phyloP scores from a whole-genome alignment of 257 asterid genomes.

The Solanum piurae region DNA sequence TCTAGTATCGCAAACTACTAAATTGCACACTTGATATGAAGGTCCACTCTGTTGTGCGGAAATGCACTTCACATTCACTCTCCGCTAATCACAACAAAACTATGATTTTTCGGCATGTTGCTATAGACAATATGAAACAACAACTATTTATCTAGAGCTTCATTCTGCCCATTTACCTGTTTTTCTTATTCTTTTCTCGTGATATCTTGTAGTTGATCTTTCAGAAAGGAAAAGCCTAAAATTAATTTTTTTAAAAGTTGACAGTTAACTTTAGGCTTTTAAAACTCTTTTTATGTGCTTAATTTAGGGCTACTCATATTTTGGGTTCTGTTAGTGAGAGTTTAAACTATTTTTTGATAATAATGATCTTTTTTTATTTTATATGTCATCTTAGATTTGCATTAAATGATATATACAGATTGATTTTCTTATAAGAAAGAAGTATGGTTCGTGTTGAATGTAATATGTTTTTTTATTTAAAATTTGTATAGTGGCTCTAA shows the following conservation, averaged over 20 bases:
- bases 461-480: not conserved
- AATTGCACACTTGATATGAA: not conserved
- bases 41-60: not conserved
- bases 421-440: not conserved
- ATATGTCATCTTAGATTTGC: not conserved
- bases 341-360: not conserved
- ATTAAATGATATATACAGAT: not conserved
- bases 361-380: not conserved
- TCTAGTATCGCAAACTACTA: not conserved
- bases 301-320: not conserved
- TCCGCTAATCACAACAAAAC: not conserved
- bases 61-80: not conserved
- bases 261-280: not conserved
- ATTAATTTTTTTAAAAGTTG: not conserved
- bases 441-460: not conserved
- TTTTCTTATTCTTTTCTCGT: not conserved
- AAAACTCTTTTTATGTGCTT: not conserved
- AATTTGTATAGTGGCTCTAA: not conserved
- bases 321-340: not conserved
- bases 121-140: not conserved
- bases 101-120: not conserved
- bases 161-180: not conserved
- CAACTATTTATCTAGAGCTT: not conserved
- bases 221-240: not conserved
- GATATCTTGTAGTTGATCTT: not conserved